These are phyloP conservation scores for Lasiosphaeria ovina DNA, from an alignment of 495 filamentous ascomycete species.

Conservation along the genomic window DNA sequence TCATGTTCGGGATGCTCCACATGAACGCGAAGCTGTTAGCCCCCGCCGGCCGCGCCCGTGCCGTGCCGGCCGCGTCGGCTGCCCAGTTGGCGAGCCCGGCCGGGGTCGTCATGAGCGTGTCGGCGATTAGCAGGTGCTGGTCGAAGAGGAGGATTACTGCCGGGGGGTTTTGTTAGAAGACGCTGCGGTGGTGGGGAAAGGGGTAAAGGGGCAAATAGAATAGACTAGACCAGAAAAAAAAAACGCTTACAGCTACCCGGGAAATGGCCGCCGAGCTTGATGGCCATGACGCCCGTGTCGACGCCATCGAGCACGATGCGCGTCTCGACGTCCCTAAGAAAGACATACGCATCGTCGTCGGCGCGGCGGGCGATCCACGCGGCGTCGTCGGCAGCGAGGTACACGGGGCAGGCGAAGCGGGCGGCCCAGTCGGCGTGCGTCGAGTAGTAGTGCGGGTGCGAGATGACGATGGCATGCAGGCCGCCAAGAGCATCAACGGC, in stretches of 20 bases:
- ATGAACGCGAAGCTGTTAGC: slow-evolving; percentile 68
- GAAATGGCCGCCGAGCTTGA: slow-evolving; percentile 75
- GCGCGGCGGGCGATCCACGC: slow-evolving; percentile 47
- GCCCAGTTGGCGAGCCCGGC: slow-evolving; percentile 46
- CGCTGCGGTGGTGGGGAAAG: background rate
- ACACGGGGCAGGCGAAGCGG: slow-evolving; percentile 62
- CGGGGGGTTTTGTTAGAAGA: background rate
- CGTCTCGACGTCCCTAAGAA: slow-evolving; percentile 34
- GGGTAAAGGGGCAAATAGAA: background rate
- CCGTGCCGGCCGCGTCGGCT: slow-evolving; percentile 29
- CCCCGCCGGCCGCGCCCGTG: slow-evolving; percentile 48
- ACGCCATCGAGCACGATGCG: slow-evolving; percentile 38
- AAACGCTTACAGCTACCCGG: slow-evolving; percentile 52
- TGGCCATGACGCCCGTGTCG: slow-evolving; percentile 54
- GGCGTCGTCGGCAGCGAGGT: slow-evolving; percentile 58
- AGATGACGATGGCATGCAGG: slow-evolving; percentile 70
- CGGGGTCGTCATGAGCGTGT: slow-evolving; percentile 67
- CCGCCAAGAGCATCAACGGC: slow-evolving; percentile 53
- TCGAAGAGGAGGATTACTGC: slow-evolving; percentile 57
- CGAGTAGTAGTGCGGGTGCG: slow-evolving; percentile 76
- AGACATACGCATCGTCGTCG: slow-evolving; percentile 38
- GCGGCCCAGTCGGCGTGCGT: slow-evolving; percentile 67
- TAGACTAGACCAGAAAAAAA: background rate
- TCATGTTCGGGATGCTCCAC: slow-evolving; percentile 81
- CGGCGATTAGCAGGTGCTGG: slow-evolving; percentile 62